phyloP scores from a whole-genome alignment of 345 rosid genomes.

The Boechera stricta region DNA sequence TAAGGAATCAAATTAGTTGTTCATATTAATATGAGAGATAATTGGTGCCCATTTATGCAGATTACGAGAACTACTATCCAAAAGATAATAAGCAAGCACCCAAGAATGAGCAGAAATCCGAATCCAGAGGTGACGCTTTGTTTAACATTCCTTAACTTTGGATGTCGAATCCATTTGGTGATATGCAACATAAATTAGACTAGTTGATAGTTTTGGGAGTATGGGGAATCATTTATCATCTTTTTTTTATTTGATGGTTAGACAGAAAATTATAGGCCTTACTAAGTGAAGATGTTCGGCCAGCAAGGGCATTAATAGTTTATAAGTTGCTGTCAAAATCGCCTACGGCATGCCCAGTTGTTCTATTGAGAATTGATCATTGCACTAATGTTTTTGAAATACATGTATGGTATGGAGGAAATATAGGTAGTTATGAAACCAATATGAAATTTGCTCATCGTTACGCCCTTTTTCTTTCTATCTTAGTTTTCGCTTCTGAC shows the following conservation, averaged over 20 bases:
- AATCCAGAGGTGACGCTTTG: constrained; percentile 58
- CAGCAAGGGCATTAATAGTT: neutral
- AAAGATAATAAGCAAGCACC: constrained; percentile 77
- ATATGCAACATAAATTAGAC: neutral
- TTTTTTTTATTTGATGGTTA: neutral
- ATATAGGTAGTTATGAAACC: neutral
- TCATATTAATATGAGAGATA: neutral
- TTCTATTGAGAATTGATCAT: neutral
- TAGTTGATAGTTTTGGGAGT: neutral
- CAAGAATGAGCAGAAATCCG: constrained; percentile 76
- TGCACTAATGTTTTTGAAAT: neutral
- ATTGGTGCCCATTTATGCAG: constrained; percentile 46
- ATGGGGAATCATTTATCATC: neutral
- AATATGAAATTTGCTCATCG: neutral
- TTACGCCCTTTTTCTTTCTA: neutral
- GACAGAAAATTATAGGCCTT: neutral
- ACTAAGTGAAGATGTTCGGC: neutral
- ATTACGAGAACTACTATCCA: constrained; percentile 81
- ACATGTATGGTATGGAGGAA: neutral
- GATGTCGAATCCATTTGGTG: neutral
- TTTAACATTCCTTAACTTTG: constrained; percentile 19
- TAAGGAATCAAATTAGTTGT: neutral
- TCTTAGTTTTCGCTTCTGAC: neutral
- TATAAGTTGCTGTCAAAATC: neutral
- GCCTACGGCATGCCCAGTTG: neutral